phyloP scores from a whole-genome alignment of 169 alveolate genomes.

The Neospora caninum region DNA sequence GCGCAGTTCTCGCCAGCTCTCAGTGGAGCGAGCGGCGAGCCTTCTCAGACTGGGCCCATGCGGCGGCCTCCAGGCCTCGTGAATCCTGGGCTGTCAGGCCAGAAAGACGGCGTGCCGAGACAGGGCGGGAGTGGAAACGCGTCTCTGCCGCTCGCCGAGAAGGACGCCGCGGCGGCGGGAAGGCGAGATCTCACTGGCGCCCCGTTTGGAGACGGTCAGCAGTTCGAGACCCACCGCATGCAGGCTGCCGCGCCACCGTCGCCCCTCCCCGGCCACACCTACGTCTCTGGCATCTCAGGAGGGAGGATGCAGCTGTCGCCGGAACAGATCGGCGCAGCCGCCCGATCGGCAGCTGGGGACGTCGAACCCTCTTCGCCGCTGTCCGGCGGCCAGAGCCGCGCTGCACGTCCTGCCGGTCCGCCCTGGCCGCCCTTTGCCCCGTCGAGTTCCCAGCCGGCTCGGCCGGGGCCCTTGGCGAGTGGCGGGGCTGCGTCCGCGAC shows the following conservation, averaged over 20 bases:
- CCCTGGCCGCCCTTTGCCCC: background rate
- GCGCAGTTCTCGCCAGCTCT: too few species aligned
- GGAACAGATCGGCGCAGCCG: background rate
- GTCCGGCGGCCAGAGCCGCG: background rate
- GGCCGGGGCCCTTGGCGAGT: background rate
- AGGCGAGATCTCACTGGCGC: too few species aligned
- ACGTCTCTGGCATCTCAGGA: background rate
- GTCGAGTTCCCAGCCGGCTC: background rate
- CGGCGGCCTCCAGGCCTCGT: too few species aligned
- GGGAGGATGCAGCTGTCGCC: background rate
- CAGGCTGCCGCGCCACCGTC: background rate
- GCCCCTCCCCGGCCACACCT: background rate
- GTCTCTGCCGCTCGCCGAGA: too few species aligned
- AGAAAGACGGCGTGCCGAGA: too few species aligned
- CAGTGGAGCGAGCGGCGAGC: too few species aligned
- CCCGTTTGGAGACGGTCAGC: too few species aligned
- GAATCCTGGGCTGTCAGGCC: too few species aligned
- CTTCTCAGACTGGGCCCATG: too few species aligned
- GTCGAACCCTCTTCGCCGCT: background rate
- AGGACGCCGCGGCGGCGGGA: too few species aligned
- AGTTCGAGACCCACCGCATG: background rate
- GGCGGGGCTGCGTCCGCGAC: background rate
- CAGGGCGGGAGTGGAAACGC: too few species aligned
- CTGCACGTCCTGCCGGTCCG: background rate
- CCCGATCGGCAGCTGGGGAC: background rate